These are phyloP conservation scores for Sarcomyxa edulis DNA, from an alignment of 768 basidiomycete genomes.

Conservation along the genomic window DNA sequence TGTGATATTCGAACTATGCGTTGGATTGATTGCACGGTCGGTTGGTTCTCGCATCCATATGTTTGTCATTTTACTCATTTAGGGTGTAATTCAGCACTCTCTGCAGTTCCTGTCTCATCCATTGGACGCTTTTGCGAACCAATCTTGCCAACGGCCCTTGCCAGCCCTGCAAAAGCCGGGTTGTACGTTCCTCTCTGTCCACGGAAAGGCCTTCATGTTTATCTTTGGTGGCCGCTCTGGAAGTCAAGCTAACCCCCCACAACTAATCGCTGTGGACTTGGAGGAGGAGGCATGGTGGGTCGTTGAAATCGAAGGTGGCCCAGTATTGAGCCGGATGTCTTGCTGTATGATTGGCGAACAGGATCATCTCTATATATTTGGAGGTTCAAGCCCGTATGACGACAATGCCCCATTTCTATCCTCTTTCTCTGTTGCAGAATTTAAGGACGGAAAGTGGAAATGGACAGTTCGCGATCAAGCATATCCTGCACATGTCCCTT, in stretches of 20 bases:
- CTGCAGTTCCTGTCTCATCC: conserved; percentile 12
- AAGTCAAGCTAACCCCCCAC: conserved; percentile 5
- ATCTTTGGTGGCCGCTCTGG: conserved; percentile 23
- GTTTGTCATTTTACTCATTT: too few relatives aligned
- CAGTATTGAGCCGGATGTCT: conserved; percentile 11
- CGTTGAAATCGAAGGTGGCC: conserved; percentile 12
- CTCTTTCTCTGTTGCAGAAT: too few relatives aligned
- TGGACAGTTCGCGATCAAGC: too few relatives aligned
- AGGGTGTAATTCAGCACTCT: too few relatives aligned
- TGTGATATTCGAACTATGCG: conserved; percentile 13
- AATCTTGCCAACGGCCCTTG: conserved; percentile 1
- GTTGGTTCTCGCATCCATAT: too few relatives aligned
- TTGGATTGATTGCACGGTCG: too few relatives aligned
- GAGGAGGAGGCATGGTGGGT: conserved; percentile 17
- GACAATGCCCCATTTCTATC: conserved; percentile 7
- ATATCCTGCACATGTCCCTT: conserved; percentile 7
- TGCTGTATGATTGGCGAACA: conserved; percentile 17
- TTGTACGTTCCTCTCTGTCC: conserved; percentile 11
- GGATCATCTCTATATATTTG: conserved; percentile 20
- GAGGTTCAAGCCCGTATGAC: conserved; percentile 12
- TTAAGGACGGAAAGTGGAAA: too few relatives aligned
- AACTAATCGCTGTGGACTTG: conserved; percentile 16
- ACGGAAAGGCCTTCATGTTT: conserved; percentile 15
- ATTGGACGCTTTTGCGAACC: conserved; percentile 8
- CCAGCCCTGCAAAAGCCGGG: conserved; percentile 16